Base-by-base conservation (phyloP, 257 asterid genomes). In the Henckelia pumila region DNA sequence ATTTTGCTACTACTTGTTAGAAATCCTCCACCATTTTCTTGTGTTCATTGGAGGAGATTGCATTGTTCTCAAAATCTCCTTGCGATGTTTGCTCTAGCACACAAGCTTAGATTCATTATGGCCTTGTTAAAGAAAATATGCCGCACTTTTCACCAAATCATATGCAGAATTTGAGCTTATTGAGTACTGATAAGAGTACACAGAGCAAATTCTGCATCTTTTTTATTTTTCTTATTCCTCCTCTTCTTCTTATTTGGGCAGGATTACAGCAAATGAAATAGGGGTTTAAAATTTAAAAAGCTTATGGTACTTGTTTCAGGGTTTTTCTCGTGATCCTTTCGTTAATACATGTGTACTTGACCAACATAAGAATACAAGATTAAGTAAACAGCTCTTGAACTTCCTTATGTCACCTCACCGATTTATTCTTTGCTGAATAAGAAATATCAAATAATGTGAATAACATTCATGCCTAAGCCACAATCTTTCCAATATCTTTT, bases 11-110 rank as follows among this genome's bases (percentile, higher is more conserved):
- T 44, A 59, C 57, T 32, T 44, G 23, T 33, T 29, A 44, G 73
- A 70, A 67, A 57, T 24, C 8, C 64, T 71, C 57, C 61, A 70
- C 74, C 56, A 47, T 68, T 69, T 50, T 6, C 65, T 52, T 56
- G 40, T 61, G 25, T 60, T 56, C 20, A 40, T 68, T 52, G 35
- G 28, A 55, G 61, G 32, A 59, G 40, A 17, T 59, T 2, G 11
- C 9, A 4, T 58, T 28, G 32, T 59, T 28, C 17, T 29, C 22
- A 4, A 59, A 28, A 20, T 10, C 30, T 59, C 19, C 64, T 6
- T 5, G 24, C 20, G 20, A 50, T 67, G 47, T 71, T 66, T 29
- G 24, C 24, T 63, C 26, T 49, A 57, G 72, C 37, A 26, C 21
- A 37, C 61, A 1, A 26, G 71, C 73, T 40, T 71, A n/a, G 24